Conservation (phyloP, 1,139 yeast species). For the Candida sp. region DNA sequence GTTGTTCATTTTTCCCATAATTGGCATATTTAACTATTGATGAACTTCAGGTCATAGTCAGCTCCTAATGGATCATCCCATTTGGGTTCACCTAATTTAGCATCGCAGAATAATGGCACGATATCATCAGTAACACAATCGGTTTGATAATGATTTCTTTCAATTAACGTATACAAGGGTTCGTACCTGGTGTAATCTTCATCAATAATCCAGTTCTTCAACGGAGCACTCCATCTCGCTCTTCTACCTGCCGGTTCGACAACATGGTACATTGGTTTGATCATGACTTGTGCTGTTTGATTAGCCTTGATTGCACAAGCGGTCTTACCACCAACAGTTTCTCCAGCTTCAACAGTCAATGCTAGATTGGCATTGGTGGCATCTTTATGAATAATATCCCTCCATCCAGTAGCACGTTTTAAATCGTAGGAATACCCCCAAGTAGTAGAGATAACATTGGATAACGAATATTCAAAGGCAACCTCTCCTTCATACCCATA, state of each 20-base stretch:
- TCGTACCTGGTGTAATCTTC: slow-evolving; percentile 11
- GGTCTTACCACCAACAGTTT: slow-evolving; percentile 10
- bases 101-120: slow-evolving; percentile 18
- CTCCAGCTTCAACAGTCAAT: background rate
- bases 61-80: slow-evolving; percentile 15
- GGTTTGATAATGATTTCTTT: slow-evolving; percentile 9
- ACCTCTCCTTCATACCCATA: slow-evolving; percentile 17
- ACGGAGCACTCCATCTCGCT: slow-evolving; percentile 9
- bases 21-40: background rate
- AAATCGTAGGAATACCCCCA: slow-evolving; percentile 5
- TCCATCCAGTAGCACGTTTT: slow-evolving; percentile 5
- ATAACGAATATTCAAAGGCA: slow-evolving; percentile 11
- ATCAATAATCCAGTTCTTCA: slow-evolving; percentile 9
- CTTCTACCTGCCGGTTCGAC: slow-evolving; percentile 11
- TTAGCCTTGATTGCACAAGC: slow-evolving; percentile 15
- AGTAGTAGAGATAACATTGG: slow-evolving; percentile 2
- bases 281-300: slow-evolving; percentile 17
- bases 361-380: slow-evolving; percentile 3
- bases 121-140: slow-evolving; percentile 23
- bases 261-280: slow-evolving; percentile 15
- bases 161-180: slow-evolving; percentile 10
- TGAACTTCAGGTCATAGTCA: background rate
- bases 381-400: slow-evolving; percentile 4
- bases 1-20: too few relatives aligned
- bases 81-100: slow-evolving; percentile 14